Percentiles rank a stretch among this genome's conserved stretches.
Conservation (phyloP, 2,329 filamentous ascomycete genomes). For the Fusarium mangiferae region DNA sequence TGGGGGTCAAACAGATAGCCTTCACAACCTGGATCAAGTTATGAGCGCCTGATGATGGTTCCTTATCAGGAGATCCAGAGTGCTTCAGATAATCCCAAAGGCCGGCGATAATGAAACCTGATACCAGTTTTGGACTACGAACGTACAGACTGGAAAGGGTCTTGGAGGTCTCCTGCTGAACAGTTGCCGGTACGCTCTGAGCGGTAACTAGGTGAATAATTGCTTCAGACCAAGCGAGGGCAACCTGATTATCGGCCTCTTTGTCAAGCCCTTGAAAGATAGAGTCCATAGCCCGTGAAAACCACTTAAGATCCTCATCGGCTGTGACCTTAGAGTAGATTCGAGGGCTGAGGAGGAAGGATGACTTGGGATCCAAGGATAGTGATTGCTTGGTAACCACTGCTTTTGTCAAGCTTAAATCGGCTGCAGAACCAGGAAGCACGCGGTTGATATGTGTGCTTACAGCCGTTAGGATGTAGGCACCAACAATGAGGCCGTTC, state of each 20-base stretch:
- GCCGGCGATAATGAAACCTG: constrained; percentile 72
- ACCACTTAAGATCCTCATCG: constrained; percentile 83
- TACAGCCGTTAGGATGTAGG: constrained; percentile 78
- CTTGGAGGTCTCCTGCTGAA: constrained; percentile 71
- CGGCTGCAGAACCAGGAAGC: constrained; percentile 62
- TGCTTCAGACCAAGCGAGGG: constrained; percentile 82
- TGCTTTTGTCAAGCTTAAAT: constrained; percentile 63
- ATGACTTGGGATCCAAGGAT: constrained; percentile 79
- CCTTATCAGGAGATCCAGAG: constrained; percentile 78
- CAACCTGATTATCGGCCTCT: constrained; percentile 59
- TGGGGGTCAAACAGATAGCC: constrained; percentile 70
- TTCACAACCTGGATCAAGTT: constrained; percentile 71
- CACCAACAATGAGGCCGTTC: constrained; percentile 82
- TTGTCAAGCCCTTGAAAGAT: constrained; percentile 66
- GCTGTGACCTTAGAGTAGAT: constrained; percentile 82
- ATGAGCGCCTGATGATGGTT: constrained; percentile 73
- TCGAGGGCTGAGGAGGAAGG: constrained; percentile 85
- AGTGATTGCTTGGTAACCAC: constrained; percentile 73
- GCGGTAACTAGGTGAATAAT: constrained; percentile 83
- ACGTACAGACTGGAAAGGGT: constrained; percentile 74
- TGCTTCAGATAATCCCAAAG: constrained; percentile 83
- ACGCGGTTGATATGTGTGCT: constrained; percentile 64
- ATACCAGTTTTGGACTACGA: constrained; percentile 66
- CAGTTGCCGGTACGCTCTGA: constrained; percentile 65
- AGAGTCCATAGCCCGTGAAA: constrained; percentile 74